These are phyloP conservation scores for Aegilops speltoides DNA, from an alignment of 176 grass and related monocot species.

Conservation along the genomic window DNA sequence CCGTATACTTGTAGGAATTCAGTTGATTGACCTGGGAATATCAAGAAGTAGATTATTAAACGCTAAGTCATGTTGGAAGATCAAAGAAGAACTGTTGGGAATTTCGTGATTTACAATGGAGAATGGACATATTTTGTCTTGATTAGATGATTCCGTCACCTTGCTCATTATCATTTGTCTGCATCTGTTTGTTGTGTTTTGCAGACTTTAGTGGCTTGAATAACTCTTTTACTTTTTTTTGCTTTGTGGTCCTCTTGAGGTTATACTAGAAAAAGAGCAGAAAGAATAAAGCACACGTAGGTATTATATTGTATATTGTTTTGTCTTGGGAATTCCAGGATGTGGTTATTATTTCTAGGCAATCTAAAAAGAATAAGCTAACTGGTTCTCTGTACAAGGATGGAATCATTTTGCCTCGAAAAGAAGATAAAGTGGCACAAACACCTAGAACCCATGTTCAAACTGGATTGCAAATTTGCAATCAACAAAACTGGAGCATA, in stretches of 20 bases:
- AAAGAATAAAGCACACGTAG: constrained; percentile 18
- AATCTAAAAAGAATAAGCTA: constrained; percentile 41
- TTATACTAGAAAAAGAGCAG: constrained; percentile 19
- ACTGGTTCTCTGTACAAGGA: constrained; percentile 16
- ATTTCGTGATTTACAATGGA: not conserved
- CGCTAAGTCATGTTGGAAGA: not conserved
- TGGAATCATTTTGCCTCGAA: constrained; percentile 21
- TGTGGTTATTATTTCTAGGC: constrained; percentile 34
- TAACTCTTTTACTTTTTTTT: not conserved
- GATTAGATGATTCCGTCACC: constrained; percentile 7
- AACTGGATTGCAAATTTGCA: constrained; percentile 17
- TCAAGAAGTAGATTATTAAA: constrained; percentile 14
- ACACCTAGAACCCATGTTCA: constrained; percentile 21
- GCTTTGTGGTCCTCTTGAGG: not conserved
- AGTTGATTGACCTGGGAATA: not conserved
- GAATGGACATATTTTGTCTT: not conserved
- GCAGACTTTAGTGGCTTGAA: constrained; percentile 4
- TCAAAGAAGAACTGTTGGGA: not conserved
- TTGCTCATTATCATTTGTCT: constrained; percentile 10
- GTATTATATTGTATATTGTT: constrained; percentile 5
- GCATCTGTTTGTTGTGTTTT: constrained; percentile 1
- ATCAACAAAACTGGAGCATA: constrained; percentile 21
- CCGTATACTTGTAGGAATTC: not conserved
- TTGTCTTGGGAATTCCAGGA: constrained; percentile 22
- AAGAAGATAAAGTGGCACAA: constrained; percentile 59